These are phyloP conservation scores for Paratinospora sagittata DNA, from an alignment of 164 flowering plant species.

Conservation along the genomic window DNA sequence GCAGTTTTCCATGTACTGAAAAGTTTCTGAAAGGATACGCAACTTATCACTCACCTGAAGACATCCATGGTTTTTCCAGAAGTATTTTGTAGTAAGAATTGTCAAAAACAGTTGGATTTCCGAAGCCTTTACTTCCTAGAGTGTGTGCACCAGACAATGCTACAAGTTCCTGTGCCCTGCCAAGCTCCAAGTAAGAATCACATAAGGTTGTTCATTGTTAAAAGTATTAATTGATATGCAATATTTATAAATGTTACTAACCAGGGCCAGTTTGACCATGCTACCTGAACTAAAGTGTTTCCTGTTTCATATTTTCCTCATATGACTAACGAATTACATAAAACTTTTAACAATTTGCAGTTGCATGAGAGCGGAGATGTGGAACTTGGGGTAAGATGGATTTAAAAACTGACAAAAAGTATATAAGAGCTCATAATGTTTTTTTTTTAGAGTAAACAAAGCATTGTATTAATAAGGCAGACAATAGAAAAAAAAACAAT, in stretches of 20 bases:
- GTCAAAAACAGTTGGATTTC: constrained; percentile 73
- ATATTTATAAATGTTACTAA: background rate
- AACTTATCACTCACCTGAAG: constrained; percentile 43
- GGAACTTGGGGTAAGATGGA: too few species aligned
- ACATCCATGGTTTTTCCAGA: constrained; percentile 79
- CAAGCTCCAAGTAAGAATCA: constrained; percentile 21
- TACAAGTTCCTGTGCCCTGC: constrained; percentile 84
- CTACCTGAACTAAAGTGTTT: too few species aligned
- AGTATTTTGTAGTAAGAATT: constrained; percentile 86
- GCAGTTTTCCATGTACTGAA: background rate
- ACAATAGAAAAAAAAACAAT: too few species aligned
- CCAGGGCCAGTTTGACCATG: too few species aligned
- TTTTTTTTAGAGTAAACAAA: too few species aligned
- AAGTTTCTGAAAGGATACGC: background rate
- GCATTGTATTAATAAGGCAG: too few species aligned
- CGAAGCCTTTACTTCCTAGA: constrained; percentile 89
- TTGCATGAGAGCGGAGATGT: too few species aligned
- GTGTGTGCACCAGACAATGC: constrained; percentile 97
- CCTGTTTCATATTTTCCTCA: too few species aligned
- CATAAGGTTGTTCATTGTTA: background rate
- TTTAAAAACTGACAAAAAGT: too few species aligned
- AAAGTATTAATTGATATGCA: background rate
- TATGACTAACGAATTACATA: too few species aligned
- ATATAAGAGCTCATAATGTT: too few species aligned
- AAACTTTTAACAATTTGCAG: too few species aligned